These are phyloP conservation scores for Hypoxylon sp. DNA, from an alignment of 2,329 filamentous ascomycete genomes.

Conservation along the genomic window DNA sequence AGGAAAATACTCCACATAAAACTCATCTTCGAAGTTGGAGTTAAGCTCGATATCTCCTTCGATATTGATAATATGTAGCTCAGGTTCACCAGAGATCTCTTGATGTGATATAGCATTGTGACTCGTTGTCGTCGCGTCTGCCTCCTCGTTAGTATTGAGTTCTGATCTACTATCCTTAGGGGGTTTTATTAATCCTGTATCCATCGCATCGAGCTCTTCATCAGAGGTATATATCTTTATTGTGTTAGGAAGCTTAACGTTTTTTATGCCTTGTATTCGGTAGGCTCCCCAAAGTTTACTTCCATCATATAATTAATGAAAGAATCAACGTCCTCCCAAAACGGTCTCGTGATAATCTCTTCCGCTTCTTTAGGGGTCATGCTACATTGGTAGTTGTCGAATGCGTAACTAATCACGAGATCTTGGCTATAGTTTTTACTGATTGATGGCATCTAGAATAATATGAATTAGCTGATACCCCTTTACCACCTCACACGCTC, in stretches of 20 bases:
- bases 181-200: neutral
- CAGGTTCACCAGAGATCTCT: neutral
- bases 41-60: neutral
- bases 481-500: neutral
- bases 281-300: conserved; percentile 17
- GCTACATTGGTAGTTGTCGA: conserved; percentile 23
- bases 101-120: neutral
- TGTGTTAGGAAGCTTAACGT: conserved; percentile 27
- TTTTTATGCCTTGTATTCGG: conserved; percentile 20
- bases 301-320: conserved; percentile 22
- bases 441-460: neutral
- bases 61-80: neutral
- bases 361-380: conserved; percentile 26
- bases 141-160: neutral
- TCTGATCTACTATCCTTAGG: neutral
- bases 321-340: conserved; percentile 32
- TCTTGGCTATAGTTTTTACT: conserved; percentile 13
- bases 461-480: neutral
- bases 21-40: neutral
- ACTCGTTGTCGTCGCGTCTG: neutral
- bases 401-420: conserved; percentile 32
- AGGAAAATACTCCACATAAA: conserved; percentile 19
- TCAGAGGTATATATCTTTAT: conserved; percentile 32
- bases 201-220: conserved; percentile 32
- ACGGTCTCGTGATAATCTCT: conserved; percentile 13